Conservation (phyloP, 768 basidiomycete genomes). For the Suillus decipiens region DNA sequence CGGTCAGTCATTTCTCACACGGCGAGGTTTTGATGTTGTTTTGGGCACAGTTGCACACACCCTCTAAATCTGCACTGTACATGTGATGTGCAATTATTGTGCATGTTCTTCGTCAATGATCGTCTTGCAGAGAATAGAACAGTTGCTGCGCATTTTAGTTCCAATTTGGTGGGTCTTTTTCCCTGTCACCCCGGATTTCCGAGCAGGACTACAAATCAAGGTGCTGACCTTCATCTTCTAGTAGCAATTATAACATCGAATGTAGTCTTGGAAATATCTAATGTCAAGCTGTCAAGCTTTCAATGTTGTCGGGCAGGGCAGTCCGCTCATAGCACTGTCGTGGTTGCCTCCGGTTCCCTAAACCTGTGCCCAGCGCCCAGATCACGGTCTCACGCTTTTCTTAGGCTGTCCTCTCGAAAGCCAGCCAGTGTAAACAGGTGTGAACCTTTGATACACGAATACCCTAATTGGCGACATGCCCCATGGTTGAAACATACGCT, state of each 20-base stretch:
- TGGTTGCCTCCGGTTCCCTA: not conserved
- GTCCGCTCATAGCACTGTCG: not conserved
- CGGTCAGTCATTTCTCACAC: not conserved
- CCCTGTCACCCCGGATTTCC: no score
- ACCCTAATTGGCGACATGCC: conserved; percentile 1
- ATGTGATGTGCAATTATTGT: not conserved
- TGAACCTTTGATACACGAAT: not conserved
- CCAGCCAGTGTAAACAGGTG: not conserved
- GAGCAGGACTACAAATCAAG: not conserved
- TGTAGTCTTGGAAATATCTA: not conserved
- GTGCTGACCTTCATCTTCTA: not conserved
- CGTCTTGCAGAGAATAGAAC: not conserved
- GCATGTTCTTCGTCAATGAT: not conserved
- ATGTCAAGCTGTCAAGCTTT: not conserved
- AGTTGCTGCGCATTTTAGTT: not conserved
- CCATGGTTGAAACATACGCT: conserved; percentile 1
- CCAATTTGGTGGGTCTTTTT: not conserved
- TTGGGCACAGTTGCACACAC: not conserved
- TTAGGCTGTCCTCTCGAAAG: conserved; percentile 6
- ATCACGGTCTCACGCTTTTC: conserved; percentile 19
- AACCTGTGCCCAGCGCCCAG: conserved; percentile 6
- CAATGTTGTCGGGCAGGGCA: conserved; percentile 3
- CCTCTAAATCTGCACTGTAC: not conserved
- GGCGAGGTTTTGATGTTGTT: not conserved
- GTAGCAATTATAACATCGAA: not conserved